Evolutionary conservation across 1,284 basidiomycete species (phyloP).

Genomic region (Ustilago vetiveriae): DNA sequence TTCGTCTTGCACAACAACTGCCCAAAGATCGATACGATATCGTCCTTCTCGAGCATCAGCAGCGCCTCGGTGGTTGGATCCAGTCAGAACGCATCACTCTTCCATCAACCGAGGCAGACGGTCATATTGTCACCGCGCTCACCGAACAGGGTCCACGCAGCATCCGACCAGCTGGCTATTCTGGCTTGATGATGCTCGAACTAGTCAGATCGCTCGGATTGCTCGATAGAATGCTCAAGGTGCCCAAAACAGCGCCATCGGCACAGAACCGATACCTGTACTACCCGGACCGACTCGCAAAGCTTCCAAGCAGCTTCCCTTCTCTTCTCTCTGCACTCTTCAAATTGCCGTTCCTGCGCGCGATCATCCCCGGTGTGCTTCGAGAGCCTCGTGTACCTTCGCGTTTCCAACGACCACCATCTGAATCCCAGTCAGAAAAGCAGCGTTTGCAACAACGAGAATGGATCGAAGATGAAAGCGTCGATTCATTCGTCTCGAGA

Average conservation of each 20-base stretch:
- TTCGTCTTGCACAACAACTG: slow-evolving; percentile 77
- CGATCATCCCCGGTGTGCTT: slow-evolving; percentile 63
- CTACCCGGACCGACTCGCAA: slow-evolving; percentile 71
- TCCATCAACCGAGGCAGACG: background rate
- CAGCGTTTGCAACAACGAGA: slow-evolving; percentile 32
- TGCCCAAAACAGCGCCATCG: slow-evolving; percentile 75
- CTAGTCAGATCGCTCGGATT: slow-evolving; percentile 80
- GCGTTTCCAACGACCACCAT: slow-evolving; percentile 67
- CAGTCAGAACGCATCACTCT: slow-evolving; percentile 73
- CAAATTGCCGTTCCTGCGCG: slow-evolving; percentile 53
- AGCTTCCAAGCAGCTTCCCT: slow-evolving; percentile 70
- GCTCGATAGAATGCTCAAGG: slow-evolving; percentile 73
- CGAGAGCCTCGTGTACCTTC: slow-evolving; percentile 72
- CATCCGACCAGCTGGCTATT: slow-evolving; percentile 57
- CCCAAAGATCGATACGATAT: slow-evolving; percentile 71
- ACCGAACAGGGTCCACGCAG: slow-evolving; percentile 61
- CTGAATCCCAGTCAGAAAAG: slow-evolving; percentile 61
- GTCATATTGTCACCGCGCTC: slow-evolving; percentile 33
- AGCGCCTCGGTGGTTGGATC: slow-evolving; percentile 84
- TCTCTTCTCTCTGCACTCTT: slow-evolving; percentile 65
- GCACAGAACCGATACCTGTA: slow-evolving; percentile 80
- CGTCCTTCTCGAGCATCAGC: slow-evolving; percentile 76
- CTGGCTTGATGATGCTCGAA: slow-evolving; percentile 73
- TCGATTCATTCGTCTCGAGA: slow-evolving; percentile 80
- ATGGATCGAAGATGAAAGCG: slow-evolving; percentile 76